Base-by-base conservation (phyloP, 305 asterid genomes). In the Fraxinus baroniana region DNA sequence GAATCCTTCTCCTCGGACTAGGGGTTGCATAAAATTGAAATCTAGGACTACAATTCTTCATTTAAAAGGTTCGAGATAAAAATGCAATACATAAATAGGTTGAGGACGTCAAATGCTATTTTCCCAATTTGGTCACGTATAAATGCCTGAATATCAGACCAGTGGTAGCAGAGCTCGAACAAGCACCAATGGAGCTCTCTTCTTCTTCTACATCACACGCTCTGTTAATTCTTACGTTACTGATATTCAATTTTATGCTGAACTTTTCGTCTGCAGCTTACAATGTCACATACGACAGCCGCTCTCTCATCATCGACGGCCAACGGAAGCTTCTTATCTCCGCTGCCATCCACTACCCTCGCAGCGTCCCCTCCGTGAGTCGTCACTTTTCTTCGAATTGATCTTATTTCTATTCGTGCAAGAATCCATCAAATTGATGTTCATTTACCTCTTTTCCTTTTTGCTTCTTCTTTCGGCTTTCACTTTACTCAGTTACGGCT, bases 271-370 rank as follows among this genome's bases (percentile, higher is more conserved):
- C 84, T 12, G 85, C 86, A 46, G 90, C 89, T 83, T 84, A 88
- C 93, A 94, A 87, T 86, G 96, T 94, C 79, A 90, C 87, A 83
- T 93, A 93, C 77, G 97, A 94, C 85, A 84, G 80, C 71, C 96
- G 97, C 79, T 94, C 98, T 78, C 93, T 94, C 85, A 88, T 93
- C 81, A 90, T 94, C 90, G 94, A 92, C 86, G 98, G 98, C 90
- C 93, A 80, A 55, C 91, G 98, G 76, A 90, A 88, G 86, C 96
- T 94, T 60, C 85, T 94, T 89, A 91, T 94, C 85, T 94, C 98
- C 80, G 93, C 98, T 75, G 90, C 98, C 80, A 89, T 94, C 79
- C 98, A 94, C 89, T 94, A 94, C 80, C 98, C 98, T 78, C 98
- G 97, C 90, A 94, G 97, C 88, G 98, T 93, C 78, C 97, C 98